Base-by-base conservation (phyloP, 2,329 filamentous ascomycete genomes). In the Dactylonectria estremocensis region DNA sequence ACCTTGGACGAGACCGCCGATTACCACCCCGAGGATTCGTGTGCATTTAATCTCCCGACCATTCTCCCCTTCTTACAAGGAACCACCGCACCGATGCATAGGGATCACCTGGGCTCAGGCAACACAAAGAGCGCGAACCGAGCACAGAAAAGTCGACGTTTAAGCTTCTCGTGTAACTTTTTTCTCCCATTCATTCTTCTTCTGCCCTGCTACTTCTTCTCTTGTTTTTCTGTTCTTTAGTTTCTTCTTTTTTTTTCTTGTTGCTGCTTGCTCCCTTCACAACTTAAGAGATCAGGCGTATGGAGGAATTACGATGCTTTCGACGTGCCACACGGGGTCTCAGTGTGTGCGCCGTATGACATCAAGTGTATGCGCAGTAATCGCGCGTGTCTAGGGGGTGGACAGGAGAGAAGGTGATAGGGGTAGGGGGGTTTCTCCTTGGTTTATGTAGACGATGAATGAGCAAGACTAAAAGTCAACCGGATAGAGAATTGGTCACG, bases 391-490 rank as follows among this genome's bases (percentile, higher is more conserved):
- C 22, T 54, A 28, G 24, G 24, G 66, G 62, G 53, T 63, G 57
- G 20, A 61, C 28, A 7, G 60, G 31, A 54, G n/a, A 43, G 49
- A 22, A 35, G 22, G 64, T 50, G 52, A 60, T 40, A 63, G 63
- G 61, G 56, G 62, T 49, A 28, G 22, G 33, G 56, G 61, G 33
- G 40, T 50, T 40, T 71, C 55, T 72, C 65, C 61, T 76, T 74
- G 74, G 71, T 71, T 74, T 75, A 72, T 64, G 74, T 74, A 76
- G 74, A 76, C 63, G 69, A 74, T 70, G 74, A 76, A 77, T 77
- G 75, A 76, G 75, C 67, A 76, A 74, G 73, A 71, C 69, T 68
- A 74, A 75, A 76, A 74, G 73, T 75, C 70, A 74, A 72, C 67
- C 68, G 69, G 67, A 76, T 74, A 77, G 71, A 72, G 62, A 72